Conservation (phyloP, 306 rosid species). For the Pyrus pyrifolia region DNA sequence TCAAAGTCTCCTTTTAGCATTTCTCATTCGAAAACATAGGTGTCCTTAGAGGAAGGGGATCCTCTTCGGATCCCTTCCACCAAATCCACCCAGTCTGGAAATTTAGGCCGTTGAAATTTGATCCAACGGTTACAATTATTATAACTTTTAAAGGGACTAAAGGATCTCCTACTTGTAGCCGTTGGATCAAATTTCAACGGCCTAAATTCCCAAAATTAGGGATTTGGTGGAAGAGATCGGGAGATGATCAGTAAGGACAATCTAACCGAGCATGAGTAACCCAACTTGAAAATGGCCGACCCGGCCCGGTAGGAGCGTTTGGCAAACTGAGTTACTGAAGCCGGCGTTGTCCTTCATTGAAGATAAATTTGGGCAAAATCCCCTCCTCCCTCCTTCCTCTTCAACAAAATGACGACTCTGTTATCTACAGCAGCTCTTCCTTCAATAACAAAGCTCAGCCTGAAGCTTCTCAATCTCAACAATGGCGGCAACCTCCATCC, state of each 20-base stretch:
- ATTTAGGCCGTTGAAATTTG: fast-evolving
- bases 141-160: no score
- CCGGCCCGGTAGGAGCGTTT: no score
- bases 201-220: fast-evolving
- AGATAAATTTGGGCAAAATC: neutral
- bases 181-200: fast-evolving
- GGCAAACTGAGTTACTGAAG: no score
- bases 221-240: no score
- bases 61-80: fast-evolving
- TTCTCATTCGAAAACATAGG: no score
- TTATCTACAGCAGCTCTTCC: conserved; percentile 27
- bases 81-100: fast-evolving
- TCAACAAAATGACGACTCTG: conserved; percentile 36
- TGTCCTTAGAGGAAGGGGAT: no score
- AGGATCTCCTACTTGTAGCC: fast-evolving
- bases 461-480: conserved; percentile 29
- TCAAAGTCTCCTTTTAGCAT: no score
- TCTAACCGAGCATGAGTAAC: no score
- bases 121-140: no score
- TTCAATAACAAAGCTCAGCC: conserved; percentile 20
- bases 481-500: conserved; percentile 18
- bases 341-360: no score
- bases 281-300: no score
- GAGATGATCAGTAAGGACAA: no score
- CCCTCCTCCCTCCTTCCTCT: neutral